Conservation (phyloP, 225 moss, liverwort and hornwort genomes). For the Pseudoscleropodium purum region DNA sequence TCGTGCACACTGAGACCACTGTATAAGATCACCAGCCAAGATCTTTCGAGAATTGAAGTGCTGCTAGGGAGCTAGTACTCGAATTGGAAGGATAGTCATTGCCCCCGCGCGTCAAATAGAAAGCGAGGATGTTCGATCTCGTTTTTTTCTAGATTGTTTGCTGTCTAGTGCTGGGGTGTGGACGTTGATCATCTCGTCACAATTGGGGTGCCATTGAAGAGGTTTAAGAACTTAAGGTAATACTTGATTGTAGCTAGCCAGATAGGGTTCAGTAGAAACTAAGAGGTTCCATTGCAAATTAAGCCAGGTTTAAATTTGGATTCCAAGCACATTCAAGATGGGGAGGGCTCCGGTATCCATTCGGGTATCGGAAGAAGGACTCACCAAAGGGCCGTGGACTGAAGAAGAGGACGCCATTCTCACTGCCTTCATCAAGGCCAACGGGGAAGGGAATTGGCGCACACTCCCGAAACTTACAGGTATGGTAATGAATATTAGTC, state of each 20-base stretch:
- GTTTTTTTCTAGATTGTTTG: background rate
- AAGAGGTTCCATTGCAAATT: background rate
- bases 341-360: conserved; percentile 24
- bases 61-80: background rate
- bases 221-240: background rate
- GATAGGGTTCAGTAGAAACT: background rate
- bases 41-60: background rate
- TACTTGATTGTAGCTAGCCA: background rate
- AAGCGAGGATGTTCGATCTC: background rate
- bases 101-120: background rate
- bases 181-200: background rate
- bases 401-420: conserved; percentile 52
- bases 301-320: background rate
- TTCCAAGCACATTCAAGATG: conserved; percentile 7
- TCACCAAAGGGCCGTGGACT: conserved; percentile 60
- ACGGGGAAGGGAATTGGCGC: conserved; percentile 61
- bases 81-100: background rate
- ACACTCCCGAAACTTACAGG: conserved; percentile 47
- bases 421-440: conserved; percentile 24
- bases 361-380: background rate
- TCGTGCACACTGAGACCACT: background rate
- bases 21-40: background rate
- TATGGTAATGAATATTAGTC: background rate
- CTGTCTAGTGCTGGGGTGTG: background rate
- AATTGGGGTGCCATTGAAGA: background rate